A percentile compares a stretch with the other conserved stretches of the same genome.
Conservation (phyloP, 768 basidiomycete genomes). For the Trametes coccinea region DNA sequence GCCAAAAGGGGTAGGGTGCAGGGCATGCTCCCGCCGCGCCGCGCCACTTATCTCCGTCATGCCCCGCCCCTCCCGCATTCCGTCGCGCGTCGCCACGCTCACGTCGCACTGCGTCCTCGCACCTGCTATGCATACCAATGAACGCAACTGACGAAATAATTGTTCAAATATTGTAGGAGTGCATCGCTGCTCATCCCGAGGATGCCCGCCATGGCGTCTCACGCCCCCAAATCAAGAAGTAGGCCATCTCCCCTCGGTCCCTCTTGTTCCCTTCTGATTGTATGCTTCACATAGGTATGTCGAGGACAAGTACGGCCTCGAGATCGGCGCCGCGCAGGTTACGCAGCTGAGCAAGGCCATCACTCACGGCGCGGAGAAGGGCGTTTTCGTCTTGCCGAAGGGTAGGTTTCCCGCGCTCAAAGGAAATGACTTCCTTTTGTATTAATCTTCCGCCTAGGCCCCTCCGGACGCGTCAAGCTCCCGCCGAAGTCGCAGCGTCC, state of each 20-base stretch:
- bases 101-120: not conserved
- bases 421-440: constrained; percentile 1
- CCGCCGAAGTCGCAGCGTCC: constrained; percentile 58
- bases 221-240: constrained; percentile 94
- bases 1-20: constrained; percentile 45
- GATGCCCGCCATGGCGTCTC: constrained; percentile 85
- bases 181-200: constrained; percentile 69
- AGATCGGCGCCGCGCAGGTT: constrained; percentile 76
- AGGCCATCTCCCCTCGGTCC: constrained; percentile 30
- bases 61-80: constrained; percentile 21
- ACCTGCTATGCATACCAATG: not conserved
- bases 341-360: constrained; percentile 82
- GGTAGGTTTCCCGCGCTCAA: constrained; percentile 45
- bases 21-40: constrained; percentile 35
- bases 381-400: constrained; percentile 85
- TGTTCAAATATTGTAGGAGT: constrained; percentile 58
- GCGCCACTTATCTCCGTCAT: constrained; percentile 30
- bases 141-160: not conserved
- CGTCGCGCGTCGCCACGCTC: constrained; percentile 12
- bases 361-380: constrained; percentile 77
- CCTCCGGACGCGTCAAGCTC: constrained; percentile 62
- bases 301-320: constrained; percentile 78
- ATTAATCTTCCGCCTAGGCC: constrained; percentile 33
- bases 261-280: constrained; percentile 17
- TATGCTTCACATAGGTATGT: constrained; percentile 60